A percentile compares a stretch with the other conserved stretches of the same genome.
These are phyloP conservation scores for Rasamsonia emersonii DNA, from an alignment of 2,329 filamentous ascomycete genomes.

Conservation along the genomic window DNA sequence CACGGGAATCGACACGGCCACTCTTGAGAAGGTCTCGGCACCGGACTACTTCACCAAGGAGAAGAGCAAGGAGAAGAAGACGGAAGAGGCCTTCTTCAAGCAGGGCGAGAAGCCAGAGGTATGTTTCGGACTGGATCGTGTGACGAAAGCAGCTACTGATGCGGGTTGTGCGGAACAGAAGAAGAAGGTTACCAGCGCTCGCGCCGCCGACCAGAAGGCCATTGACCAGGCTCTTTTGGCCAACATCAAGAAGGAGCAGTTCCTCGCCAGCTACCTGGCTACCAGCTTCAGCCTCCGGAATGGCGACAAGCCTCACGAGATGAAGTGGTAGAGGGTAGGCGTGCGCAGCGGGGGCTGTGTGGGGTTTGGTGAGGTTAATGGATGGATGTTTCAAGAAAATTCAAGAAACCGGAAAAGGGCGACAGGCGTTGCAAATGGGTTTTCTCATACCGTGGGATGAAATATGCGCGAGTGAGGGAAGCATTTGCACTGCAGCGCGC, in stretches of 20 bases:
- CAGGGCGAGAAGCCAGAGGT: conserved; percentile 97
- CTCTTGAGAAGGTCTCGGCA: conserved; percentile 76
- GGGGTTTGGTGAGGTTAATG: conserved; percentile 21
- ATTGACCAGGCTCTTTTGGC: conserved; percentile 93
- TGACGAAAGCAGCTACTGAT: conserved; percentile 3
- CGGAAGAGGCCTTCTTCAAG: conserved; percentile 99
- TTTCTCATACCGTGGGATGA: conserved; percentile 10
- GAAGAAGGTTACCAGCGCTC: conserved; percentile 89
- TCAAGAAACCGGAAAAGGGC: conserved; percentile 13
- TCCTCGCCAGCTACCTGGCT: conserved; percentile 87
- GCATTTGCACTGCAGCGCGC: conserved; percentile 18
- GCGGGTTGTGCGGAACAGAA: conserved; percentile 54
- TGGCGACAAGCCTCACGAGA: conserved; percentile 99
- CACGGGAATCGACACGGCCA: conserved; percentile 64
- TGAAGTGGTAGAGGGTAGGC: conserved; percentile 76
- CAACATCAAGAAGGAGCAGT: conserved; percentile 96
- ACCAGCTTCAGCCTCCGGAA: conserved; percentile 97
- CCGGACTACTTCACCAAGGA: conserved; percentile 94
- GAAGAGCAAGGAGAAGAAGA: conserved; percentile 85
- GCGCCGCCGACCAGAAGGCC: conserved; percentile 95
- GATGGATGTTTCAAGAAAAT: conserved; percentile 25
- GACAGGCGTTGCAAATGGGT: conserved; percentile 14
- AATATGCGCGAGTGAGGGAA: conserved; percentile 9
- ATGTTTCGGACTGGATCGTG: conserved; percentile 31
- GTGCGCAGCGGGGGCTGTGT: conserved; percentile 32